Percentiles rank a stretch among this genome's conserved stretches.
Conservation (phyloP, 129 eudicot genomes). For the Artemisia tridentata region DNA sequence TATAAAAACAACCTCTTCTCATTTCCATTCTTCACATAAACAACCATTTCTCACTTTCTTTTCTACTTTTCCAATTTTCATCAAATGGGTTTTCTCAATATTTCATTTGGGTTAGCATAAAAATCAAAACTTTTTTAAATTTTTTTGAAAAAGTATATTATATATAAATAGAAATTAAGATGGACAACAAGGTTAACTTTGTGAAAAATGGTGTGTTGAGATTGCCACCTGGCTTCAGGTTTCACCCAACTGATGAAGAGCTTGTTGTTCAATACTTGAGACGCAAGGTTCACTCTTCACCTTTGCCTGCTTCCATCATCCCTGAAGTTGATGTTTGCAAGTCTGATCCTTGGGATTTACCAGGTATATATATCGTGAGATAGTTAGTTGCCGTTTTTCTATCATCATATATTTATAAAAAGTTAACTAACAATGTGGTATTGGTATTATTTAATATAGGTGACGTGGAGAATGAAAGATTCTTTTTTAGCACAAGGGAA, state of each 20-base stretch:
- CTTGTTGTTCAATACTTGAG: constrained; percentile 12
- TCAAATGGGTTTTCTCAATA: background rate
- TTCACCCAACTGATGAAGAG: constrained; percentile 9
- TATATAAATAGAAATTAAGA: background rate
- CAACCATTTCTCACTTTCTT: background rate
- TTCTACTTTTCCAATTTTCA: background rate
- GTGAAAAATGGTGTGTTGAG: constrained; percentile 4
- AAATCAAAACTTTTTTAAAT: background rate
- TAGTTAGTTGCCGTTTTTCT: too few relatives aligned
- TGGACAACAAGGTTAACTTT: background rate
- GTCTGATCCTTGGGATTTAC: constrained; percentile 10
- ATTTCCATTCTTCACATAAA: background rate
- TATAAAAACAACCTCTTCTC: background rate
- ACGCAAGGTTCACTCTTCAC: constrained; percentile 4
- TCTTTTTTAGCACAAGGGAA: constrained; percentile 14
- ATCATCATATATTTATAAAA: background rate
- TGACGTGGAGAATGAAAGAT: background rate
- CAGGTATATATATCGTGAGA: too few relatives aligned
- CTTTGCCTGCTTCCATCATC: constrained; percentile 8
- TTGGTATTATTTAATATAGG: background rate
- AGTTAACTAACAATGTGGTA: background rate
- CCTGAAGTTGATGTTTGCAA: constrained; percentile 12
- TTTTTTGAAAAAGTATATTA: too few relatives aligned
- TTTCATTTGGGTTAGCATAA: background rate
- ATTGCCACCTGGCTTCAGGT: constrained; percentile 6